Evolutionary conservation across 352 stramenopile genomes (phyloP), one percentile per base, ranked within the genome.

Genomic region (Globisporangium viniferum): DNA sequence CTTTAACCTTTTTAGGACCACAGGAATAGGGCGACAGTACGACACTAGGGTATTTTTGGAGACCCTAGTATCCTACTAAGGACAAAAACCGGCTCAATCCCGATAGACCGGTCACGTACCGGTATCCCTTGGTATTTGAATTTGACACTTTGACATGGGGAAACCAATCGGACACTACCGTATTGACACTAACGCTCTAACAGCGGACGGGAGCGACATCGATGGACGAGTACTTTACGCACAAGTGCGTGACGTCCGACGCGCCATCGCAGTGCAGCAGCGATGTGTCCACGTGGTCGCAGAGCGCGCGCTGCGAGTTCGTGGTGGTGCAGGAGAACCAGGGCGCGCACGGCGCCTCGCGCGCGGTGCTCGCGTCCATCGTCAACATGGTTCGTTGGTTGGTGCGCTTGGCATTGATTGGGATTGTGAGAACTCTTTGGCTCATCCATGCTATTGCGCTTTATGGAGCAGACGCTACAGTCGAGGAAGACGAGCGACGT

Each of bases 281-380:
- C 64, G 60, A 18, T 27, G 33, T 73, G 15, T 70, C 73, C 29
- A 69, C 70, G 33, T 88, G 78, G 74, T 66, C 71, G 33, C 70
- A 56, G 0, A 60, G 36, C 2, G 59, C 73, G 5, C 80, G 81
- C 55, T 82, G 78, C 10, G 83, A 91, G 62, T 73, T 82, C 33
- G 74, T 89, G 41, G 66, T 93, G 29, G 74, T 93, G 62, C 78
- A 91, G 74, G 86, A 93, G 76, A 80, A 79, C n/a, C 70, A 70
- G 18, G 72, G 80, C 35, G 81, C 81, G 18, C 64, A 75, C 48
- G 81, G 84, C 61, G 75, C 73, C 36, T 90, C 82, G 4, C 84
- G 84, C 58, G 76, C 78, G 2, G 72, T 92, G 18, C 56, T 93
- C 29, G 77, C 81, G 57, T 75, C 73, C 29, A 79, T 91, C 53